Evolutionary conservation across 306 rosid species (phyloP), one percentile per base, ranked within the genome.

Genomic region (Cicer arietinum): DNA sequence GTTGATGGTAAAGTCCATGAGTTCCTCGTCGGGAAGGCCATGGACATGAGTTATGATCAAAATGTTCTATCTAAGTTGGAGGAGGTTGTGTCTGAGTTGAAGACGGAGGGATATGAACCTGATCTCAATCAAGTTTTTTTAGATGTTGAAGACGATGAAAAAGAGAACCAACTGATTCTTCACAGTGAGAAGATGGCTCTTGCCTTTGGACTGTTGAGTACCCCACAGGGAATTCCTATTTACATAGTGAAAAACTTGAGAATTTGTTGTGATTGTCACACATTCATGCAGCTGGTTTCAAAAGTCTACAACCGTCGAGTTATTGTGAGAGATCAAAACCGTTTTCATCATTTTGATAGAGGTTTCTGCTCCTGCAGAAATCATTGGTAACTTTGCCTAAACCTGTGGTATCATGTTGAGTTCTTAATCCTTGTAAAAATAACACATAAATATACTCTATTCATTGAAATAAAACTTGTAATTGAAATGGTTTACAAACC

Each of bases 101-200:
- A 76, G 30, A 75, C 13, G 39, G 85, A 85, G 76, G 90, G 89
- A 44, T 88, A 90, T 75, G 83, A 84, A 67, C 94, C 86, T 35
- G 90, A 85, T 43, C 58, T 77, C 35, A 60, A 79, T 63, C 79
- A 85, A 69, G 88, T 84, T 73, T 83, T 89, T 79, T 14, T 84
- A 25, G 88, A 90, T 61, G 58, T 84, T 39, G 85, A 85, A 71
- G 84, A 78, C 3, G 80, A 71, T 76, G 85, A 71, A 52, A 89
- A 84, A 64, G 87, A 56, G 20, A 48, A 48, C 74, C 79, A 63
- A 22, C 79, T 85, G 61, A 63, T 59, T 61, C 86, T 84, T 73
- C 86, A 86, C 42, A 89, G 87, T 74, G 90, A 87, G 76, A 89
- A 84, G 84, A 75, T 89, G 84, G 86, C 87, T 69, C 85, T 87